phyloP scores from a whole-genome alignment of 2,329 filamentous ascomycete species.

The Clarireedia sp. region DNA sequence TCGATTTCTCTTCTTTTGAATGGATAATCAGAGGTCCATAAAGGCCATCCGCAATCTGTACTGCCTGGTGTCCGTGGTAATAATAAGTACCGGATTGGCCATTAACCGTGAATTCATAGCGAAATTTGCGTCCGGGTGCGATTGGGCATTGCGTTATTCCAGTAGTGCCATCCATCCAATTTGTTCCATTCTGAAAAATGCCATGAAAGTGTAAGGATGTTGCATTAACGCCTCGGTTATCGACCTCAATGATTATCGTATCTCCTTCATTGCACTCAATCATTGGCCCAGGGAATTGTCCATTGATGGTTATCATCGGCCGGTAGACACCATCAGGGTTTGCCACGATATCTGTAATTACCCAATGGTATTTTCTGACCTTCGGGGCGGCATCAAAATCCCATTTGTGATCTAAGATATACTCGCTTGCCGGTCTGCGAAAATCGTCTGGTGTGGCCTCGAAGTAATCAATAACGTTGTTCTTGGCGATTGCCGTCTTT shows the following conservation, averaged over 20 bases:
- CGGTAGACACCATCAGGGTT: slow-evolving; percentile 53
- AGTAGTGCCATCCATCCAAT: slow-evolving; percentile 64
- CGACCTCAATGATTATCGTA: slow-evolving; percentile 58
- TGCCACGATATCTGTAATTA: slow-evolving; percentile 46
- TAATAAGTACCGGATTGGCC: slow-evolving; percentile 42
- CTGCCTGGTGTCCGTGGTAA: slow-evolving; percentile 60
- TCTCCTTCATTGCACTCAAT: slow-evolving; percentile 70
- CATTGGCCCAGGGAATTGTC: slow-evolving; percentile 64
- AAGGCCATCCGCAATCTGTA: slow-evolving; percentile 61
- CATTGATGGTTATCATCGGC: slow-evolving; percentile 63
- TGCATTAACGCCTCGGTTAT: slow-evolving; percentile 57
- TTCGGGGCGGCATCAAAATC: slow-evolving; percentile 41
- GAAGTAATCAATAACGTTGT: slow-evolving; percentile 6
- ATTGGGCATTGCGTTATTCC: slow-evolving; percentile 57
- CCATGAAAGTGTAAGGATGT: slow-evolving; percentile 70
- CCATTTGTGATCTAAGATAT: slow-evolving; percentile 51
- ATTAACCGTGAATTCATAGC: slow-evolving; percentile 59
- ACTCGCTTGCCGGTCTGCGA: slow-evolving; percentile 37
- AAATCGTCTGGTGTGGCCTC: slow-evolving; percentile 17
- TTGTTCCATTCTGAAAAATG: slow-evolving; percentile 68
- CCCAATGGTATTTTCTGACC: slow-evolving; percentile 53
- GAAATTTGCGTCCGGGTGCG: slow-evolving; percentile 52
- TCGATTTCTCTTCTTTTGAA: slow-evolving; percentile 44
- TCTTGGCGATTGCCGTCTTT: slow-evolving; percentile 19
- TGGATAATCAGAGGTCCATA: slow-evolving; percentile 61